Evolutionary conservation across 768 basidiomycete genomes (phyloP), one percentile per base, ranked within the genome.

Genomic region (Phaffia tasmanica): DNA sequence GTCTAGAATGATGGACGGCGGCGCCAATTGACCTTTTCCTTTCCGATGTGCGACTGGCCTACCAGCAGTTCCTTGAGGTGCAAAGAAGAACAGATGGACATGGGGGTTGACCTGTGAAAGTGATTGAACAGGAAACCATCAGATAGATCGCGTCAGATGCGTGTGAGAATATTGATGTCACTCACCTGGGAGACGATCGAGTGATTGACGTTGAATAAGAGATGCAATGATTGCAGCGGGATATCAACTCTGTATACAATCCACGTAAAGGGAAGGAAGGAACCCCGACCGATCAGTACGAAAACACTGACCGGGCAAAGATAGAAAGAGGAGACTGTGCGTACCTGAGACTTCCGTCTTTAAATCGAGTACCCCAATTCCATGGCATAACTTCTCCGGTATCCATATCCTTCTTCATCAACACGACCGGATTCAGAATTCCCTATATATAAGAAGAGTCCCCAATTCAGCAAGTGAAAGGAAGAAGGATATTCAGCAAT

Each of bases 311-410:
- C 29, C 23, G 2, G 9, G 7, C 15, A 30, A 1, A 21, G 23
- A 62, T 3, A 42, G 35, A 11, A 42, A 42, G 35, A 11, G 11
- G 11, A 15, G 25, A 46, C 16, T 47, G 54, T 42, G 61, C 49
- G 50, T 67, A 86, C 88, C 89, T 82, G 47, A 95, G 76, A 30
- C 89, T 91, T 2, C 92, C 92, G 73, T 97, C 92, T 74, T 89
- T 93, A 77, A 93, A 97, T 69, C 86, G 82, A 69, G 87, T 89
- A 29, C 92, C 93, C 85, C 90, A 92, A 74, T 87, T 94, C 87
- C 91, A 93, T 0, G 92, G 92, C 8, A 89, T 82, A 63, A 92
- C 78, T 50, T 80, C 82, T 0, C 89, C 92, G 69, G 86, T 85
- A 68, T 80, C 83, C 27, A 86, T 81, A 42, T 42, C 35, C 76